phyloP scores from a whole-genome alignment of 2,329 filamentous ascomycete genomes.

The Pseudocercospora macadamiae region DNA sequence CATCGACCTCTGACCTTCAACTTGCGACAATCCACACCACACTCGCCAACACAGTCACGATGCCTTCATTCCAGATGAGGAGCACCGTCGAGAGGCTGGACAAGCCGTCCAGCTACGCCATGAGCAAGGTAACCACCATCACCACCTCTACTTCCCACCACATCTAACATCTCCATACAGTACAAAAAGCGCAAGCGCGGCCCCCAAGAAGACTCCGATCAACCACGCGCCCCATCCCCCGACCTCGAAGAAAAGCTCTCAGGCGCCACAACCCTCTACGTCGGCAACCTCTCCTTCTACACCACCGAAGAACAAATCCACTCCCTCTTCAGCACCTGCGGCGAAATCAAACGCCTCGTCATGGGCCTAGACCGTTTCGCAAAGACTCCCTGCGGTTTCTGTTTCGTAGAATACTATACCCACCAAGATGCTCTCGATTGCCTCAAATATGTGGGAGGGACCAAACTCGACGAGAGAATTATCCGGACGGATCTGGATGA shows the following conservation, averaged over 20 bases:
- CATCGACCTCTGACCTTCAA: not conserved
- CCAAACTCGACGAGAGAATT: slow-evolving; percentile 95
- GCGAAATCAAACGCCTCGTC: slow-evolving; percentile 95
- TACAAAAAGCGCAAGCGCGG: slow-evolving; percentile 73
- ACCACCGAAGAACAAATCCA: slow-evolving; percentile 99
- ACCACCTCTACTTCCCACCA: not conserved
- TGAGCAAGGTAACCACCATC: slow-evolving; percentile 65
- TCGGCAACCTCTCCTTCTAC: slow-evolving; percentile 80
- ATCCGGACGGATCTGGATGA: slow-evolving; percentile 95
- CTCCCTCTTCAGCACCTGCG: slow-evolving; percentile 68
- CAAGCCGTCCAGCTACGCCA: slow-evolving; percentile 91
- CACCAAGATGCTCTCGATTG: slow-evolving; percentile 97
- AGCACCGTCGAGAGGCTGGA: slow-evolving; percentile 90
- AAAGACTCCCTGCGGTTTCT: slow-evolving; percentile 98
- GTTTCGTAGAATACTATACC: slow-evolving; percentile 99
- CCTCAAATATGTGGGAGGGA: slow-evolving; percentile 97
- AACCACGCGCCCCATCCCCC: slow-evolving; percentile 49
- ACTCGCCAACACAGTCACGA: slow-evolving; percentile 34
- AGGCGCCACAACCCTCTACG: slow-evolving; percentile 91
- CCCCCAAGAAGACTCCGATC: slow-evolving; percentile 53
- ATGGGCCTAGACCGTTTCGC: slow-evolving; percentile 97
- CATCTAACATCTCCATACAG: slow-evolving; percentile 44
- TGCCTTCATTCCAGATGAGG: slow-evolving; percentile 53
- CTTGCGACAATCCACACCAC: slow-evolving; percentile 7
- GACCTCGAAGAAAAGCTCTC: slow-evolving; percentile 77